A percentile compares a stretch with the other conserved stretches of the same genome.
These are phyloP conservation scores for Dichomitus squalens DNA, from an alignment of 1,284 basidiomycete genomes.

Conservation along the genomic window DNA sequence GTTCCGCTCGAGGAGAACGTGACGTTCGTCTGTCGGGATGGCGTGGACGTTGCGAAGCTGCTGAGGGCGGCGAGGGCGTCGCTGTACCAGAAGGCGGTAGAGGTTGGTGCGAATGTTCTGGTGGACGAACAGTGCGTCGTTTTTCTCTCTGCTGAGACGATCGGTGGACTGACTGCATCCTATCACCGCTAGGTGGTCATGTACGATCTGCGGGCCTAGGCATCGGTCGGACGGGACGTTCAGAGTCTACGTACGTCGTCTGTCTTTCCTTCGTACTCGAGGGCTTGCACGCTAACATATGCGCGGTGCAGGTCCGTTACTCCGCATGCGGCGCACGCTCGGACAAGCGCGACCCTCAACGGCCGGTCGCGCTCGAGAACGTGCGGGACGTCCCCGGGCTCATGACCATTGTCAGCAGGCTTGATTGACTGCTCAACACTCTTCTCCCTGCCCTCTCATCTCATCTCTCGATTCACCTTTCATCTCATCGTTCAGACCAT, in stretches of 20 bases:
- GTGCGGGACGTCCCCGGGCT: constrained; percentile 37
- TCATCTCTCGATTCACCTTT: background rate
- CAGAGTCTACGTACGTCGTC: constrained; percentile 59
- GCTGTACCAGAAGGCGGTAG: constrained; percentile 55
- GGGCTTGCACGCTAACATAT: constrained; percentile 3
- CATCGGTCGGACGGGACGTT: constrained; percentile 51
- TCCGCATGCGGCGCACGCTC: constrained; percentile 47
- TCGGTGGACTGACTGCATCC: background rate
- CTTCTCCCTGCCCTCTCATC: background rate
- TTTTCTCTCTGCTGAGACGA: background rate
- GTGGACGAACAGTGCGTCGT: constrained; percentile 67
- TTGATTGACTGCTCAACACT: constrained; percentile 11
- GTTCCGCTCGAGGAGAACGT: constrained; percentile 52
- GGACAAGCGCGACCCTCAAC: constrained; percentile 34
- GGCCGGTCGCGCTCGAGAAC: constrained; percentile 36
- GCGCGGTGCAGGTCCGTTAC: constrained; percentile 55
- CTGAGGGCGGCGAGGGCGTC: constrained; percentile 54
- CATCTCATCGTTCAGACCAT: constrained; percentile 1
- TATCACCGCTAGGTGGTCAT: constrained; percentile 54
- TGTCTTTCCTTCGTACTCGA: background rate
- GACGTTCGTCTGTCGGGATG: constrained; percentile 60
- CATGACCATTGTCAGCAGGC: constrained; percentile 37
- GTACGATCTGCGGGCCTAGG: constrained; percentile 58
- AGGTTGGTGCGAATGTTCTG: constrained; percentile 59
- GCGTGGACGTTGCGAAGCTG: constrained; percentile 61